Percentiles rank a stretch among this genome's conserved stretches.
Conservation (phyloP, 139 green algal genomes). For the Gonium pectorale region DNA sequence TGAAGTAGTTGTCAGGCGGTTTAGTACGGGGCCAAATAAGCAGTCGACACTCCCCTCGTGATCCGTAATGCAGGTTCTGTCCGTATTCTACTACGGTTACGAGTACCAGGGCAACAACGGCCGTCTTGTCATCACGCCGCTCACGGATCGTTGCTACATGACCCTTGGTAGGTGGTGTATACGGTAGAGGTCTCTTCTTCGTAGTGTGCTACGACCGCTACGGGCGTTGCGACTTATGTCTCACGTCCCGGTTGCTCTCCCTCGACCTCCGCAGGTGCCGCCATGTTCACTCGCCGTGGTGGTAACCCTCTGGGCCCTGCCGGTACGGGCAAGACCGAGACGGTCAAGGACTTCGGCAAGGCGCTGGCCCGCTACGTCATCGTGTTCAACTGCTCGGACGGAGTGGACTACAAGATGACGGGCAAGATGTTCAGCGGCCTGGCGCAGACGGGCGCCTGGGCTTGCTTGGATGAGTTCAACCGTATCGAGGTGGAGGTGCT, state of each 20-base stretch:
- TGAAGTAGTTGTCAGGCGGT: too few species aligned
- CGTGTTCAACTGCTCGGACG: constrained; percentile 92
- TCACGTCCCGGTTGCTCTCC: background rate
- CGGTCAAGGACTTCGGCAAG: constrained; percentile 81
- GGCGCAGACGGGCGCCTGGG: constrained; percentile 87
- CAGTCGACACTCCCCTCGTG: background rate
- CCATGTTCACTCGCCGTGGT: constrained; percentile 82
- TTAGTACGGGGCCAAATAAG: background rate
- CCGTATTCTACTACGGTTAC: constrained; percentile 85
- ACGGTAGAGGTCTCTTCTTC: background rate
- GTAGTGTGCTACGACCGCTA: background rate
- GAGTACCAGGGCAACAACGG: constrained; percentile 84
- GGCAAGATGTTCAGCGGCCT: constrained; percentile 88
- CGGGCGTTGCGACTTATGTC: background rate
- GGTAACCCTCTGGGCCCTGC: constrained; percentile 84
- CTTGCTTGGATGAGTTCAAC: constrained; percentile 93
- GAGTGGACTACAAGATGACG: constrained; percentile 90
- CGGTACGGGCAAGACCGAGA: constrained; percentile 90
- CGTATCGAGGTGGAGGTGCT: constrained; percentile 91
- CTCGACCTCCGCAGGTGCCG: constrained; percentile 59
- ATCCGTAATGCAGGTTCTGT: constrained; percentile 62
- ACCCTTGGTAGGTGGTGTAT: constrained; percentile 65
- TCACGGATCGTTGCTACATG: constrained; percentile 87
- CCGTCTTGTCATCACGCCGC: constrained; percentile 75
- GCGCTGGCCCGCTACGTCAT: constrained; percentile 86